Percentiles rank a stretch among this genome's conserved stretches.
phyloP scores from a whole-genome alignment of 2,329 filamentous ascomycete genomes.

The Aspergillus pseudoterreus region DNA sequence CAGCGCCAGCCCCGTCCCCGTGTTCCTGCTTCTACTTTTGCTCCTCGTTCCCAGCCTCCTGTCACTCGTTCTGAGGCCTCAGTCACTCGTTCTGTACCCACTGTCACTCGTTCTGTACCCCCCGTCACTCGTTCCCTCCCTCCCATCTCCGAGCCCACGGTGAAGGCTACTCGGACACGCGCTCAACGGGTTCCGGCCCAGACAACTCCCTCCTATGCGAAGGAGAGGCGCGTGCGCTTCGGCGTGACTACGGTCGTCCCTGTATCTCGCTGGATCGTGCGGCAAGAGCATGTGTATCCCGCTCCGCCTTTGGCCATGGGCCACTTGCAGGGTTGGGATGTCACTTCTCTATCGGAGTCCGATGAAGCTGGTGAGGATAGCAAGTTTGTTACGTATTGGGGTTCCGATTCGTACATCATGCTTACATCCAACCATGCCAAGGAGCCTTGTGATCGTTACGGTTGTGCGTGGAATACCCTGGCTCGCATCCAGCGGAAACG shows the following conservation, averaged over 20 bases:
- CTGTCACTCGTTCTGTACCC: neutral
- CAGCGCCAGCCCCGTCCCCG: too few relatives aligned
- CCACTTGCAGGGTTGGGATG: constrained; percentile 14
- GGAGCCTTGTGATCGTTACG: constrained; percentile 3
- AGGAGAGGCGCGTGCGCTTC: constrained; percentile 18
- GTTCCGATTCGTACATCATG: constrained; percentile 13
- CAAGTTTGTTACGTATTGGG: constrained; percentile 11
- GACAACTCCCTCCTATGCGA: neutral
- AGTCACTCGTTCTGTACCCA: neutral
- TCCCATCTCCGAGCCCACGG: neutral
- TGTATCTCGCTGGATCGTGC: constrained; percentile 27
- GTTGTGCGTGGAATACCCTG: constrained; percentile 8
- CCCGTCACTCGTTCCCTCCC: constrained; percentile 1
- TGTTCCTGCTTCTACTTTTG: too few relatives aligned
- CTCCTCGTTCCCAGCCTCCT: constrained; percentile 1
- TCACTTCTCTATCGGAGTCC: constrained; percentile 10
- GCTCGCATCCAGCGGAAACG: neutral
- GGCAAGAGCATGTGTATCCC: constrained; percentile 16
- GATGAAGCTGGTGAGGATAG: constrained; percentile 9
- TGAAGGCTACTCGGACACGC: constrained; percentile 4
- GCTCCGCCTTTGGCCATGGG: constrained; percentile 4
- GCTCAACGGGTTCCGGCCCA: constrained; percentile 6
- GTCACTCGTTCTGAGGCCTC: neutral
- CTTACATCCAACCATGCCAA: constrained; percentile 4
- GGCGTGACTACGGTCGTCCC: constrained; percentile 17